Base-by-base conservation (phyloP, 1,284 basidiomycete species). In the Cerrena zonata region DNA sequence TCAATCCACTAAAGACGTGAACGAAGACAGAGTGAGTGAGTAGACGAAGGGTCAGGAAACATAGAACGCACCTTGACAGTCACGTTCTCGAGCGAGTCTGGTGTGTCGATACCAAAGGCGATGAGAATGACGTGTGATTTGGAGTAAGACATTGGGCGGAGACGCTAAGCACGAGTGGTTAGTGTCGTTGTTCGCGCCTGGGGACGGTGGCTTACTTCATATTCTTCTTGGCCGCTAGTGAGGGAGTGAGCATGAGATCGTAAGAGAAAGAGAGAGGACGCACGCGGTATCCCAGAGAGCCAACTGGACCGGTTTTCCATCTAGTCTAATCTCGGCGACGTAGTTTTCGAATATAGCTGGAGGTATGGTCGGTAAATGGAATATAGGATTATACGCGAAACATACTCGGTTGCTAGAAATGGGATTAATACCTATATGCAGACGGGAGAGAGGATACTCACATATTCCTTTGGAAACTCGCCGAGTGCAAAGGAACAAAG, bases 101-200 rank as follows among this genome's bases (percentile, higher is more conserved):
- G 94, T 21, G 94, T 94, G 71, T 98, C 95, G 65, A 99, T 86
- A 42, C 91, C 82, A 65, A 95, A 99, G 21, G 94, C 94, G 64
- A 99, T 98, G 57, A 99, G 81, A 67, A 99, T 97, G 63, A 99
- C 92, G 70, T 99, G 95, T 50, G 95, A 95, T 75, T 96, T 93
- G 45, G 94, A 94, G 71, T 98, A 98, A 23, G 93, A 96, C 67
- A 99, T 83, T 26, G 94, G 94, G 57, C 94, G 85, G 65, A 96
- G 76, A 56, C 92, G 87, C 87, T 93, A 64, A 19, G 26, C 19
- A 49, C 40, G 13, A 23, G 36, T 13, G 15, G 30, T 34, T 34
- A 34, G 30, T 15, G 7, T 34, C 30, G 15, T 15, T 34, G 7
- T 7, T 24, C 5, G 24, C 24, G 39, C 19, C 26, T 51, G 38